These are phyloP conservation scores for Trichosanthes cucumerina DNA, from an alignment of 306 rosid genomes.

Conservation along the genomic window DNA sequence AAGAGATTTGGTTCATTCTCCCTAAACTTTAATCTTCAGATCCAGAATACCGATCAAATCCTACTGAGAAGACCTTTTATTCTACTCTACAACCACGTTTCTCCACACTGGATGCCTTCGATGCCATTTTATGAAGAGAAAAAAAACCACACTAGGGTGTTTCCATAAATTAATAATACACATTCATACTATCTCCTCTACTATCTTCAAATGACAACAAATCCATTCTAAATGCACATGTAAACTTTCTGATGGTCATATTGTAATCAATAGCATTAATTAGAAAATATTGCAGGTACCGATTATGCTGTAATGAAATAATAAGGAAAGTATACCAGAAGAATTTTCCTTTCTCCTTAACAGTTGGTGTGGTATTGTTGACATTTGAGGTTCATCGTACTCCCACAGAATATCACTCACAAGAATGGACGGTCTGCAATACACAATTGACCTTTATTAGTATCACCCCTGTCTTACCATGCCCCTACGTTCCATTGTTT, in stretches of 20 bases:
- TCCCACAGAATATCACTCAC: constrained; percentile 87
- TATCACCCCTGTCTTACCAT: not conserved
- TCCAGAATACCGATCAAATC: not conserved
- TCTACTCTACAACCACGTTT: not conserved
- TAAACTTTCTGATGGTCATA: not conserved
- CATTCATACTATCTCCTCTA: not conserved
- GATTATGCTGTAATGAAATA: not conserved
- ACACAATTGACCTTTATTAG: constrained; percentile 11
- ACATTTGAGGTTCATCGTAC: constrained; percentile 59
- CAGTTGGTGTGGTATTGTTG: constrained; percentile 49
- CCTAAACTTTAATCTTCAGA: not conserved
- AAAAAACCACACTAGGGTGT: not conserved
- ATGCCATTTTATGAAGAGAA: not conserved
- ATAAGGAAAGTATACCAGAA: constrained; percentile 37
- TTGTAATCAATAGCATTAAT: not conserved
- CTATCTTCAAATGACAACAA: not conserved
- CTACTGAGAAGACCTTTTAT: not conserved
- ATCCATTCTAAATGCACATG: not conserved
- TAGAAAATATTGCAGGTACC: not conserved
- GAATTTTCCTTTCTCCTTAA: constrained; percentile 57
- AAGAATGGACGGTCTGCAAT: constrained; percentile 87
- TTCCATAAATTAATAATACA: not conserved
- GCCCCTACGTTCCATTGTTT: not conserved
- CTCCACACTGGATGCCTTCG: not conserved
- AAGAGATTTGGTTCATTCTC: not conserved